Evolutionary conservation across 1,284 basidiomycete species (phyloP).

Genomic region (Cutaneotrichosporon sp.): DNA sequence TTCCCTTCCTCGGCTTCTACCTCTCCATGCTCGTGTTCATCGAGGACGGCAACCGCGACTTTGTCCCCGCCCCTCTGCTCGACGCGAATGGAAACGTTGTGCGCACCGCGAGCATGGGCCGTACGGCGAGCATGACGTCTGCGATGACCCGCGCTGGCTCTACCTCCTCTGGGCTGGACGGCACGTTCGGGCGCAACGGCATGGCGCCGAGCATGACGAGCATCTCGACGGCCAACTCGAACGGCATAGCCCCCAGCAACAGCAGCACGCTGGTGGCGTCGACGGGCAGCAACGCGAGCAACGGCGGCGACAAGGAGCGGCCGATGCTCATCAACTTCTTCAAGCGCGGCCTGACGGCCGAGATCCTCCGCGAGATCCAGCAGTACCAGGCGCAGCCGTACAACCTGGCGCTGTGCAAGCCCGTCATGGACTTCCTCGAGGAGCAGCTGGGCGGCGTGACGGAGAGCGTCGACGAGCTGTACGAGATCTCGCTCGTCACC

Average conservation of each 20-base stretch:
- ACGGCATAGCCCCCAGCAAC: neutral
- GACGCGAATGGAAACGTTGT: conserved; percentile 4
- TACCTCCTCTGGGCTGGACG: neutral
- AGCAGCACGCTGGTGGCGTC: conserved; percentile 7
- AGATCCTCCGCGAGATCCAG: conserved; percentile 94
- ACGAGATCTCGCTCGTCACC: conserved; percentile 77
- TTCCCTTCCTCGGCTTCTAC: conserved; percentile 97
- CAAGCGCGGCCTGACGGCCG: conserved; percentile 89
- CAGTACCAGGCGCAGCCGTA: conserved; percentile 91
- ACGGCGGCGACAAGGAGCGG: neutral
- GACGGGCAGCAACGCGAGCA: conserved; percentile 3
- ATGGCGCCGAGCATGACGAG: neutral
- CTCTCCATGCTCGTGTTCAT: conserved; percentile 95
- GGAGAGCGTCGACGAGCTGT: conserved; percentile 65
- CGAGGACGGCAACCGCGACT: conserved; percentile 95
- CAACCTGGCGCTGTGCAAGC: conserved; percentile 72
- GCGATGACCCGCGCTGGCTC: neutral
- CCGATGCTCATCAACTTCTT: conserved; percentile 82
- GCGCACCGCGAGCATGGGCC: conserved; percentile 3
- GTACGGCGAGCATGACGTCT: conserved; percentile 2
- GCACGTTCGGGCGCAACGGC: neutral
- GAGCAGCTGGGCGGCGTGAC: conserved; percentile 63
- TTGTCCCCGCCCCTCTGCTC: conserved; percentile 58
- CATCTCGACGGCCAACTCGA: conserved; percentile 12
- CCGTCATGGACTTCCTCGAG: conserved; percentile 74